Evolutionary conservation across 768 basidiomycete species (phyloP).

Genomic region (Gymnopilus junonius): DNA sequence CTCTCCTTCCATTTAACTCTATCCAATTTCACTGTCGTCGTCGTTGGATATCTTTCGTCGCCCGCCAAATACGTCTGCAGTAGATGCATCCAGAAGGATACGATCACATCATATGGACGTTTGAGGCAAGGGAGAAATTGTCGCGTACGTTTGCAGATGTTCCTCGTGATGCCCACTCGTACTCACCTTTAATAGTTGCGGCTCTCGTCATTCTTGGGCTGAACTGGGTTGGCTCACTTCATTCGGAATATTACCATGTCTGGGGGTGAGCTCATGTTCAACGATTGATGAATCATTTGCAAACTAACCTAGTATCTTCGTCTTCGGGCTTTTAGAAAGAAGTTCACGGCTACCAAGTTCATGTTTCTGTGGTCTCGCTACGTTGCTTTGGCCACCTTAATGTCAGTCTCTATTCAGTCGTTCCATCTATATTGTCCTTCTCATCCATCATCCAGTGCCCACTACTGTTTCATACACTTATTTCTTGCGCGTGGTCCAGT

Average conservation of each 20-base stretch:
- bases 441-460: not conserved
- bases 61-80: too few species aligned
- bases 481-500: slow-evolving; percentile 6
- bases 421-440: not conserved
- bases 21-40: too few species aligned
- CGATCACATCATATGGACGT: too few species aligned
- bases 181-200: not conserved
- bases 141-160: not conserved
- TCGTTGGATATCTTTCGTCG: too few species aligned
- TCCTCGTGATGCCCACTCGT: not conserved
- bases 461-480: slow-evolving; percentile 10
- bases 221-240: not conserved
- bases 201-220: not conserved
- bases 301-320: not conserved
- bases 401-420: not conserved
- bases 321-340: not conserved
- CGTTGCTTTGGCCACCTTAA: not conserved
- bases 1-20: not conserved
- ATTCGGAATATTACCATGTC: not conserved
- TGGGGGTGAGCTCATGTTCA: slow-evolving; percentile 2
- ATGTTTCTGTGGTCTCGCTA: slow-evolving; percentile 13
- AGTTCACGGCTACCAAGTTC: not conserved
- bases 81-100: too few species aligned
- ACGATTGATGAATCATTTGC: not conserved
- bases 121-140: slow-evolving; percentile 1